Evolutionary conservation across 768 basidiomycete species (phyloP).

Genomic region (Lactifluus echinatus): DNA sequence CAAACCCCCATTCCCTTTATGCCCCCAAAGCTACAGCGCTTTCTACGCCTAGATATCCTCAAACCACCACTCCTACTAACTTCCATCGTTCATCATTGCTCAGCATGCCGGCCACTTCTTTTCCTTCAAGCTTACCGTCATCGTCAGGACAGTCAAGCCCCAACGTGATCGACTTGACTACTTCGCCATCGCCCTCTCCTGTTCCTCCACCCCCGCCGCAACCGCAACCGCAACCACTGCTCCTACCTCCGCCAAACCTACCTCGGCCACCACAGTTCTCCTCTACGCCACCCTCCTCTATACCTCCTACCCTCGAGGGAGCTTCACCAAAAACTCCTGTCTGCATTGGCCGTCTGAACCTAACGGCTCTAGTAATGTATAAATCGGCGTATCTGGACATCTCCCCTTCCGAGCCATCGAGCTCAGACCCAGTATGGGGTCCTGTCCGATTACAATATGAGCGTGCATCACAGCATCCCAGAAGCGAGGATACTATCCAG

Average conservation of each 20-base stretch:
- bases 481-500: constrained; percentile 62
- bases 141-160: constrained; percentile 3
- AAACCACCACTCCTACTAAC: constrained; percentile 1
- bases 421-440: constrained; percentile 52
- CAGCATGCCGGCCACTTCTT: constrained; percentile 21
- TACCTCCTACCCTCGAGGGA: constrained; percentile 39
- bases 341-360: constrained; percentile 80
- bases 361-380: constrained; percentile 80
- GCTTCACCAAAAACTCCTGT: constrained; percentile 74
- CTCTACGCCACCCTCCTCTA: too few relatives aligned
- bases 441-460: constrained; percentile 66
- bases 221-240: constrained; percentile 8
- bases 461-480: constrained; percentile 40
- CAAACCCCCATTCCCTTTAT: background rate
- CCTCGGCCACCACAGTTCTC: constrained; percentile 18
- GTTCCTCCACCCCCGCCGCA: constrained; percentile 19
- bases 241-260: constrained; percentile 1
- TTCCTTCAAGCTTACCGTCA: constrained; percentile 2
- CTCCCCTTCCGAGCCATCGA: constrained; percentile 20
- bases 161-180: constrained; percentile 12
- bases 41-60: background rate
- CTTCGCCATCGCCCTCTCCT: constrained; percentile 13
- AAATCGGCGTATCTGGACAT: constrained; percentile 60
- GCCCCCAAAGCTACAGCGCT: background rate
- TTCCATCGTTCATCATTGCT: constrained; percentile 8